Evolutionary conservation across 306 rosid genomes (phyloP), one percentile per base, ranked within the genome.

Genomic region (Cicer chorassanicum): DNA sequence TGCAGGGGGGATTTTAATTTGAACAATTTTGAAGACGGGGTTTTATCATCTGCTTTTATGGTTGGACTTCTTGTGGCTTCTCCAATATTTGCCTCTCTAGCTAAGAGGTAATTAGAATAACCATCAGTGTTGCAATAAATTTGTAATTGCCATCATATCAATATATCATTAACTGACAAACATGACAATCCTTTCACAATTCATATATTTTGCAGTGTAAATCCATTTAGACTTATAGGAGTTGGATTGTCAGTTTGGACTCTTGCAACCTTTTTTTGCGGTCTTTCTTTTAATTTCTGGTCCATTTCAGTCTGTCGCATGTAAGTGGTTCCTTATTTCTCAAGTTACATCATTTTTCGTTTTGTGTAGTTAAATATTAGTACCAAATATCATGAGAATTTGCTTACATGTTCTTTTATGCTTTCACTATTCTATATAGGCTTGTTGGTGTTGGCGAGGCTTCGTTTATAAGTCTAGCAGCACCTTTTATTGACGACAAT

Each of bases 371-470:
- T 42, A 54, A 65, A 69, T 54, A 64, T 10, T 8, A 65, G 50
- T 49, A 34, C 50, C 7, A 24, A 45, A 49, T 73, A 24, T 54
- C 8, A 51, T n/a, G 18, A 71, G 34, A 57, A 53, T 68, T 71
- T 53, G 62, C 65, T 64, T 55, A 6, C 19, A 10, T 39, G 12
- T 14, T 65, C 46, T 55, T 72, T 13, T 14, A 63, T 74, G 45
- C 43, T 62, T 76, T 50, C 68, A 15, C 16, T 21, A 80, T 69
- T 75, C 55, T 77, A 38, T 54, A 60, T 80, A 91, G 97, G 97
- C 38, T 93, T 8, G 97, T 91, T 73, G 97, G 97, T 74, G 90
- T 89, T 68, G 97, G 97, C 1, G 98, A 93, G 88, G 98, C 98
- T 56, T 93, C 98, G 21, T 93, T 93, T 75, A 82, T 91, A 70